Conservation (phyloP, 148 eudicot species). For the Hydrangea macrophylla region DNA sequence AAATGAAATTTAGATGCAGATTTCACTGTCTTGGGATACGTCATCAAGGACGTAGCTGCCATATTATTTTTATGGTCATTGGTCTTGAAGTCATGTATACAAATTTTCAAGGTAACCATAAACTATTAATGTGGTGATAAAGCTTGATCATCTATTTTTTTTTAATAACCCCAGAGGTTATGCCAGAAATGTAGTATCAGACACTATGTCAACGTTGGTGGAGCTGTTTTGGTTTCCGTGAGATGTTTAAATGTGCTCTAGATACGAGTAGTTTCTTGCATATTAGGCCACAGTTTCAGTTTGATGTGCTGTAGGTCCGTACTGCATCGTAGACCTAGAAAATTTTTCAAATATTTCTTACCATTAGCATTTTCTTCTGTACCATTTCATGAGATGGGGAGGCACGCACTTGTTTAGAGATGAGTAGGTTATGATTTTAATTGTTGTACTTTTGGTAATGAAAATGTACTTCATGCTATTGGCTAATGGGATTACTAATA, state of each 20-base stretch:
- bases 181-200: background rate
- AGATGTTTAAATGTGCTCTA: background rate
- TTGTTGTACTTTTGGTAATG: background rate
- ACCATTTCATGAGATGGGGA: background rate
- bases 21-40: background rate
- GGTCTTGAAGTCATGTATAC: too few species aligned
- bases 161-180: background rate
- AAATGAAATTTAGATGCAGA: background rate
- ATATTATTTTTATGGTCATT: too few species aligned
- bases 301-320: background rate
- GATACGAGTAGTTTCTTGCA: background rate
- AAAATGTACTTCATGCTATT: background rate
- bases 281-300: too few species aligned
- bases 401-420: background rate
- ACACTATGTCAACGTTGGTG: background rate
- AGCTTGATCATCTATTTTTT: background rate
- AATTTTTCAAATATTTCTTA: too few species aligned
- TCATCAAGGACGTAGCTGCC: slow-evolving; percentile 1
- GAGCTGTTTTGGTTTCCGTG: background rate
- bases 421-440: background rate
- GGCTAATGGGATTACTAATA: background rate
- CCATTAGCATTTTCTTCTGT: background rate
- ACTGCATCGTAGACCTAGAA: background rate
- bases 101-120: background rate
- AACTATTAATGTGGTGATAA: background rate